These are phyloP conservation scores for Coemansia aciculifera DNA, from an alignment of 192 early-diverging fungal genomes.

Conservation along the genomic window DNA sequence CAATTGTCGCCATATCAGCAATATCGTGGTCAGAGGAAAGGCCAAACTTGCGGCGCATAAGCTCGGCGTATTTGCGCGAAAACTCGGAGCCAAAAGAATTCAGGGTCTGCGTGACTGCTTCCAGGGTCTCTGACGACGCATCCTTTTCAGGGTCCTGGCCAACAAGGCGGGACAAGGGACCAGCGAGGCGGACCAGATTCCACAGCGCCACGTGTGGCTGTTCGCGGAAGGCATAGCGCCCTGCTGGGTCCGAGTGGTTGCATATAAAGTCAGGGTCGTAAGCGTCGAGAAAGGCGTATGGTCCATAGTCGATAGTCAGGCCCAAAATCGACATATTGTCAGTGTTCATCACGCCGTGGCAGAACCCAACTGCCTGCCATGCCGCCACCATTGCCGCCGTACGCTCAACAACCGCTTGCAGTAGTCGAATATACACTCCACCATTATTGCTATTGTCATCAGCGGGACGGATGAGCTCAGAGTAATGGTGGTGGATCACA, in stretches of 20 bases:
- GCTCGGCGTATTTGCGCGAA: constrained; percentile 47
- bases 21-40: constrained; percentile 21
- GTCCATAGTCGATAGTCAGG: constrained; percentile 86
- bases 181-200: constrained; percentile 75
- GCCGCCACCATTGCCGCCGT: constrained; percentile 75
- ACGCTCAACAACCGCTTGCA: constrained; percentile 57
- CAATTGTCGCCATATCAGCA: constrained; percentile 56
- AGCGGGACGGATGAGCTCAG: constrained; percentile 27
- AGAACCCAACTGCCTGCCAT: constrained; percentile 81
- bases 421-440: constrained; percentile 57
- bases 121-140: constrained; percentile 21
- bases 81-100: constrained; percentile 57
- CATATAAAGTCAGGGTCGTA: constrained; percentile 80
- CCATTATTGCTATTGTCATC: constrained; percentile 3
- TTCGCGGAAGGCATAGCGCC: constrained; percentile 74
- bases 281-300: constrained; percentile 80
- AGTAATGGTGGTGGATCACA: constrained; percentile 60
- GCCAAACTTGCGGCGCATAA: constrained; percentile 70
- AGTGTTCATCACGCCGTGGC: constrained; percentile 89
- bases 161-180: constrained; percentile 63
- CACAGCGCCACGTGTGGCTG: constrained; percentile 81
- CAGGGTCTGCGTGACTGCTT: constrained; percentile 47
- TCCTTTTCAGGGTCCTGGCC: constrained; percentile 22
- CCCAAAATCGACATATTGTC: constrained; percentile 89
- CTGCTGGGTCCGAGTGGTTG: constrained; percentile 74